Evolutionary conservation across 129 eudicot genomes (phyloP).

Genomic region (Tagetes erecta): DNA sequence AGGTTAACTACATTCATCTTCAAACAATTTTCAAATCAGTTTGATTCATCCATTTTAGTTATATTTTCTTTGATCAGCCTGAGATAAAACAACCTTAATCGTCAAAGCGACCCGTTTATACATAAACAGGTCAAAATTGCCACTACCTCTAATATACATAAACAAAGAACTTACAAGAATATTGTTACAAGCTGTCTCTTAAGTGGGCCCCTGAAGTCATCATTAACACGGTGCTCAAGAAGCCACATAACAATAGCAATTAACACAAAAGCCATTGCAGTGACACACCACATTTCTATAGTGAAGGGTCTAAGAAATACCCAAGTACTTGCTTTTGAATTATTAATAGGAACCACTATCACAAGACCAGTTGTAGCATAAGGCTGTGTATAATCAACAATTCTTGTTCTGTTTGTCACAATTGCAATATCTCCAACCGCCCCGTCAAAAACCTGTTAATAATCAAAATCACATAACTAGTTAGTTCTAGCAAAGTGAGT

Average conservation of each 20-base stretch:
- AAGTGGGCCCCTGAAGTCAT: slow-evolving; percentile 80
- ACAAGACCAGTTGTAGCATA: slow-evolving; percentile 72
- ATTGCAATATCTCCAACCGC: slow-evolving; percentile 86
- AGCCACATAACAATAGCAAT: slow-evolving; percentile 74
- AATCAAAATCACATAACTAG: slow-evolving; percentile 5
- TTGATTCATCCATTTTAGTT: neutral
- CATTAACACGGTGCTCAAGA: slow-evolving; percentile 76
- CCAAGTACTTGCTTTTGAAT: slow-evolving; percentile 58
- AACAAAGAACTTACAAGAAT: slow-evolving; percentile 48
- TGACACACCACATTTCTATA: slow-evolving; percentile 60
- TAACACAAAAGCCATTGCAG: slow-evolving; percentile 54
- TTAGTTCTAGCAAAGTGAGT: neutral
- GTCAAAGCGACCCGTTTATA: neutral
- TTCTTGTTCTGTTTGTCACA: slow-evolving; percentile 66
- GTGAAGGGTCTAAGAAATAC: slow-evolving; percentile 73
- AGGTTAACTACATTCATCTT: neutral
- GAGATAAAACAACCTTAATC: neutral
- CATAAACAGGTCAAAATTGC: neutral
- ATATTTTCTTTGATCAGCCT: neutral
- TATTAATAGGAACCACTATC: slow-evolving; percentile 59
- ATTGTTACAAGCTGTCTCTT: slow-evolving; percentile 60
- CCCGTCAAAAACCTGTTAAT: slow-evolving; percentile 64
- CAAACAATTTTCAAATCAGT: neutral
- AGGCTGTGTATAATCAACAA: slow-evolving; percentile 85
- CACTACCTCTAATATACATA: neutral